Base-by-base conservation (phyloP, 495 filamentous ascomycete genomes). In the Penicillium bovifimosum region DNA sequence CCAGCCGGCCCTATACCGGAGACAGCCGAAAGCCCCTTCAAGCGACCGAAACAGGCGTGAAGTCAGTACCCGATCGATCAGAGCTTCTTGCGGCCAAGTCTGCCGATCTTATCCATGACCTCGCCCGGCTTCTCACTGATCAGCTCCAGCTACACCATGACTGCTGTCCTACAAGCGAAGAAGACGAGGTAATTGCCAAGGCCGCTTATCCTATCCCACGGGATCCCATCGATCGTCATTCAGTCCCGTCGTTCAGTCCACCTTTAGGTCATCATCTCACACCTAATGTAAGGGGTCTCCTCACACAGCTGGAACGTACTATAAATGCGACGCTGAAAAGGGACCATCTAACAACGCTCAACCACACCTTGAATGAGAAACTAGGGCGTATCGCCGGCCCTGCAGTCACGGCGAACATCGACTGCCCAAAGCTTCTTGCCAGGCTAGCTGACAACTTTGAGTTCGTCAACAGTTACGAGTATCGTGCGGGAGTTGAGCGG, bases 381-480 rank as follows among this genome's bases (percentile, higher is more conserved):
- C 39, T 71, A 0, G 17, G 46, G 1, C 26, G 36, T 1, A 68
- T 75, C 33, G 35, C 57, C 2, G 72, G 73, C 0, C 69, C 70
- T 0, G 13, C 41, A 0, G 61, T 74, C 2, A 57, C 55, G 2
- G 59, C 71, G 10, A 52, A 56, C 1, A 41, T 61, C 0, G 52
- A 57, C 1, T 63, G 61, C 17, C 55, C 62, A 4, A 56, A 45
- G 5, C 49, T 46, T 9, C 58, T 75, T 0, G 59, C 63, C 0
- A 34, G 54, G 7, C 53, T 67, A 6, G 62, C 63, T 0, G 47
- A 67, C 1, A 66, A 69, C 38, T 79, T 79, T 50, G 66, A 65
- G 11, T 80, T 80, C 14, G 58, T 74, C 3, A 68, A 71, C 20
- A 54, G 68, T 6, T 73, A 75, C 45, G 60, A 70, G n/a, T 46